Evolutionary conservation across 2,329 filamentous ascomycete genomes (phyloP).

Genomic region (Alternaria infectoria): DNA sequence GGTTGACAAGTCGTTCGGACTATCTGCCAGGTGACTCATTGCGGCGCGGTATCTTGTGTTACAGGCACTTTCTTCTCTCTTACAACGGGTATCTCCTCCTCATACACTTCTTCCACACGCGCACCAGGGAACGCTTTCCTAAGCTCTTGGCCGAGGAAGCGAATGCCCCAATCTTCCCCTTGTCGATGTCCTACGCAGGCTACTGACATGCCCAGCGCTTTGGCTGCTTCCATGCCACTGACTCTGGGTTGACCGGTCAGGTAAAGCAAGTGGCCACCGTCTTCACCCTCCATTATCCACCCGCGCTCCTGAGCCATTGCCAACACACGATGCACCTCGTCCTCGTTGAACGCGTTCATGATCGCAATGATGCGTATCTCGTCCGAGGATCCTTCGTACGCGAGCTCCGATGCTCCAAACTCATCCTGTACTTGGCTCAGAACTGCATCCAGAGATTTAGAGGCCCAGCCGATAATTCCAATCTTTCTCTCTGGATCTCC

Average conservation of each 20-base stretch:
- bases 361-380: slow-evolving; percentile 43
- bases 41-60: not conserved
- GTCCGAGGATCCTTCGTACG: slow-evolving; percentile 28
- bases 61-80: slow-evolving; percentile 3
- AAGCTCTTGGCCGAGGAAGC: slow-evolving; percentile 37
- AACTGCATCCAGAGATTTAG: slow-evolving; percentile 16
- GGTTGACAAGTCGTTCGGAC: no score
- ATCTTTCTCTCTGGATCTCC: slow-evolving; percentile 46
- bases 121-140: slow-evolving; percentile 38
- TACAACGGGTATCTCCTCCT: slow-evolving; percentile 36
- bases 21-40: not conserved
- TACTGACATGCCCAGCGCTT: slow-evolving; percentile 40
- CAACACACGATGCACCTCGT: slow-evolving; percentile 46
- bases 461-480: slow-evolving; percentile 42
- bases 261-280: slow-evolving; percentile 44
- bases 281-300: slow-evolving; percentile 28
- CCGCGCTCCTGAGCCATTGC: slow-evolving; percentile 30
- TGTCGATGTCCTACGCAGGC: slow-evolving; percentile 48
- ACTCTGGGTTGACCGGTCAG: slow-evolving; percentile 48
- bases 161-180: slow-evolving; percentile 51
- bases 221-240: slow-evolving; percentile 41
- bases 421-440: slow-evolving; percentile 29
- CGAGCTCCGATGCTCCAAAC: slow-evolving; percentile 36
- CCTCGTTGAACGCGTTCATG: slow-evolving; percentile 51
- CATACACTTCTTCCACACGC: slow-evolving; percentile 44